A percentile compares a stretch with the other conserved stretches of the same genome.
Conservation (phyloP, 1,284 basidiomycete genomes). For the Boletellus deceptivus region DNA sequence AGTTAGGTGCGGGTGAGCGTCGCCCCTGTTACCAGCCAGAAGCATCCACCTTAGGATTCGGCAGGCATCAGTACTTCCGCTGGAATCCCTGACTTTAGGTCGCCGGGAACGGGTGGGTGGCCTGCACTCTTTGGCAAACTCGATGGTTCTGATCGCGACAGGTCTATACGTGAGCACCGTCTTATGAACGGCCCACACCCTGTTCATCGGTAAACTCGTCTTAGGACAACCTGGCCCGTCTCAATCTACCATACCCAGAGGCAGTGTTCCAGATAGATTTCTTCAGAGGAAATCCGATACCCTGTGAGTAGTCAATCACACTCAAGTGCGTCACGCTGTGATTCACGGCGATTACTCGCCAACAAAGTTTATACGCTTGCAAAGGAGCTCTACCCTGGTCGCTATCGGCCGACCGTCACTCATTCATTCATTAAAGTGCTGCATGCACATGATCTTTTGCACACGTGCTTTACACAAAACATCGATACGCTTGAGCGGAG, state of each 20-base stretch:
- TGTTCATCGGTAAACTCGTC: slow-evolving; percentile 1
- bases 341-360: neutral
- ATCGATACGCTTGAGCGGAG: slow-evolving; percentile 92
- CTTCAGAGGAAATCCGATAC: slow-evolving; percentile 68
- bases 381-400: slow-evolving; percentile 87
- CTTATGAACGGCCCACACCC: neutral
- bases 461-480: slow-evolving; percentile 84
- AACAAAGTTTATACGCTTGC: slow-evolving; percentile 78
- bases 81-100: slow-evolving; percentile 80
- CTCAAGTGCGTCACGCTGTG: neutral
- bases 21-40: neutral
- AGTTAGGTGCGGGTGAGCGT: slow-evolving; percentile 62
- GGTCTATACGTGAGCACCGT: slow-evolving; percentile 52
- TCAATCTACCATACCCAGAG: slow-evolving; percentile 76
- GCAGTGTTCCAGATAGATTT: slow-evolving; percentile 79
- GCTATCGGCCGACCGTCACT: slow-evolving; percentile 82
- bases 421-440: slow-evolving; percentile 90
- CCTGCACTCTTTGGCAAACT: neutral
- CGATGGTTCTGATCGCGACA: neutral
- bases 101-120: slow-evolving; percentile 65
- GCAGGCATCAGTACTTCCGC: slow-evolving; percentile 75
- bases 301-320: slow-evolving; percentile 50
- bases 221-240: slow-evolving; percentile 70
- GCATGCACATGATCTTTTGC: slow-evolving; percentile 60
- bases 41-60: slow-evolving; percentile 4